phyloP scores from a whole-genome alignment of 441 rosid species.

The Populus tomentosa region DNA sequence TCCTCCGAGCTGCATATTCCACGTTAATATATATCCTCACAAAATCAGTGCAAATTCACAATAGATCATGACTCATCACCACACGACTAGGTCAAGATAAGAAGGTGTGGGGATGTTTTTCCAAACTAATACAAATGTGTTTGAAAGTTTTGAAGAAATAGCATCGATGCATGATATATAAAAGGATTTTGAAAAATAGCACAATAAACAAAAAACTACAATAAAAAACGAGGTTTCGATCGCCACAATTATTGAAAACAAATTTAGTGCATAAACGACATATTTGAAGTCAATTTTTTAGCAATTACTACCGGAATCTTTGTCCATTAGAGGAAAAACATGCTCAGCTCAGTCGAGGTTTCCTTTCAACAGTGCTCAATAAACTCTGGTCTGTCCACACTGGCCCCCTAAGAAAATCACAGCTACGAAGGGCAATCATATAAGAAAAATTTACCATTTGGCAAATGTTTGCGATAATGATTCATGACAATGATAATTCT shows the following conservation, averaged over 20 bases:
- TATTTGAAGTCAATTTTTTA: conserved; percentile 9
- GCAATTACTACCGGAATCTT: conserved; percentile 11
- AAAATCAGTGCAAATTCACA: conserved; percentile 22
- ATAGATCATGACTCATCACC: not conserved
- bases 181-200: no score
- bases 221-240: not conserved
- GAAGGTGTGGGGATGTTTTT: not conserved
- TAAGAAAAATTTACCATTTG: not conserved
- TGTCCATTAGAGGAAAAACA: not conserved
- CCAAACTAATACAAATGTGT: no score
- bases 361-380: not conserved
- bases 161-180: no score
- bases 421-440: not conserved
- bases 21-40: conserved; percentile 3
- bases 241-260: not conserved
- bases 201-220: no score
- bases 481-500: conserved; percentile 7
- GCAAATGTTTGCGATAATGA: not conserved
- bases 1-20: conserved; percentile 7
- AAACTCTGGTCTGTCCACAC: not conserved
- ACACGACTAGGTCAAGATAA: not conserved
- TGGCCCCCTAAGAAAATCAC: not conserved
- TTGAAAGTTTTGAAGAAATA: no score
- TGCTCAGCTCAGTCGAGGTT: not conserved
- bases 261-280: not conserved